Evolutionary conservation across 2,329 filamentous ascomycete genomes (phyloP).

Genomic region (Lasiodiplodia sp.): DNA sequence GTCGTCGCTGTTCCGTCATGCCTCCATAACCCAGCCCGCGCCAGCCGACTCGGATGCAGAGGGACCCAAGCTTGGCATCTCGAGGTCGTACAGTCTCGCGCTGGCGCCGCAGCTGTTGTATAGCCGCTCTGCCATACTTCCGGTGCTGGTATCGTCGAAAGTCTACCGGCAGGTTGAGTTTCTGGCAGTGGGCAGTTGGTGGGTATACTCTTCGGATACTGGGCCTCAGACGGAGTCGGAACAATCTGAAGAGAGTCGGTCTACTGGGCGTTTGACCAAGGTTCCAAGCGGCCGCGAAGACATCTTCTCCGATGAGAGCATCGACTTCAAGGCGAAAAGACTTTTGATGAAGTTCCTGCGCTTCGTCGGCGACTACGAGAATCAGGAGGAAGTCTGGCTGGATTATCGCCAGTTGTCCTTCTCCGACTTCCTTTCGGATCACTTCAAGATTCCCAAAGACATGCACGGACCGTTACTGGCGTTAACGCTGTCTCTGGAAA

Average conservation of each 20-base stretch:
- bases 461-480: slow-evolving; percentile 72
- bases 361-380: slow-evolving; percentile 78
- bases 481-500: slow-evolving; percentile 75
- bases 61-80: slow-evolving; percentile 60
- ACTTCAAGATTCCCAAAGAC: slow-evolving; percentile 64
- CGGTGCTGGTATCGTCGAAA: slow-evolving; percentile 84
- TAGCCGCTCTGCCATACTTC: slow-evolving; percentile 77
- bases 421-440: slow-evolving; percentile 63
- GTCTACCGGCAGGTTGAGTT: slow-evolving; percentile 93
- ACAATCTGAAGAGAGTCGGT: neutral
- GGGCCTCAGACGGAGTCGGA: slow-evolving; percentile 39
- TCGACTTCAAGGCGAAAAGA: slow-evolving; percentile 83
- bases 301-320: slow-evolving; percentile 78
- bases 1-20: slow-evolving; percentile 32
- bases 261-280: slow-evolving; percentile 59
- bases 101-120: slow-evolving; percentile 89
- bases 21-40: slow-evolving; percentile 42
- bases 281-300: slow-evolving; percentile 92
- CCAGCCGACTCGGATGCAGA: slow-evolving; percentile 29
- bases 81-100: slow-evolving; percentile 81
- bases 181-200: slow-evolving; percentile 91
- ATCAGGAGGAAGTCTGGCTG: slow-evolving; percentile 66
- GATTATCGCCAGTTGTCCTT: slow-evolving; percentile 63
- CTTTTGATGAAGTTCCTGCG: slow-evolving; percentile 92
- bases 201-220: slow-evolving; percentile 64